Evolutionary conservation across 139 green algal genomes (phyloP), one percentile per base, ranked within the genome.

Genomic region (Haematococcus lacustris): DNA sequence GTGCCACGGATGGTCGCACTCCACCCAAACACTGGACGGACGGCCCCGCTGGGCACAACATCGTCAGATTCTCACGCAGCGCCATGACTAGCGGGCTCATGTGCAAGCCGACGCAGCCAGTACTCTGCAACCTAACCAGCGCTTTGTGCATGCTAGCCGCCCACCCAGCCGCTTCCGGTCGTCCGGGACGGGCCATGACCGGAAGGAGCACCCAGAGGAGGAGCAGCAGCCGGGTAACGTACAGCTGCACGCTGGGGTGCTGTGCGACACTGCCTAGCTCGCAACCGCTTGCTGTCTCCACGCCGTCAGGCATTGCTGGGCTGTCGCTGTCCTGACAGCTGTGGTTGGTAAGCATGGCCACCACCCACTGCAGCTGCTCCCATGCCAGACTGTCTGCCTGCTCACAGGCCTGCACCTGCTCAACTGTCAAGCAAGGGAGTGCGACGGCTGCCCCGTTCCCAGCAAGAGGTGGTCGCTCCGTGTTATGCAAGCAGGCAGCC

Each of bases 181-280:
- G n/a, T n/a, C n/a, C n/a, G n/a, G n/a, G n/a, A n/a, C n/a, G n/a
- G n/a, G n/a, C n/a, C n/a, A n/a, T n/a, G n/a, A n/a, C n/a, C n/a
- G n/a, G n/a, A n/a, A n/a, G n/a, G n/a, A 39, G 33, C 38, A 51
- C 77, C 73, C 77, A 81, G 26, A 85, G 23, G 0, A 73, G 75
- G 23, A 88, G 74, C 61, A 86, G 76, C 51, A 72, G 68, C 34
- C 74, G 68, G 66, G 78, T 86, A 33, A 90, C 43, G 17, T 72
- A 77, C 30, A 70, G 63, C 71, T 85, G 85, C 28, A 76, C 73
- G 39, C 74, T 66, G 1, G 77, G 76, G 63, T 87, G 76, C 38
- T 86, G 74, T 1, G 51, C 73, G 1, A 72, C 0, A 60, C 57
- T 26, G 71, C 0, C 71, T 26, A 72, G 75, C 1, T 71, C 60